phyloP scores from a whole-genome alignment of 495 filamentous ascomycete species.

The Aspergillus diversus region DNA sequence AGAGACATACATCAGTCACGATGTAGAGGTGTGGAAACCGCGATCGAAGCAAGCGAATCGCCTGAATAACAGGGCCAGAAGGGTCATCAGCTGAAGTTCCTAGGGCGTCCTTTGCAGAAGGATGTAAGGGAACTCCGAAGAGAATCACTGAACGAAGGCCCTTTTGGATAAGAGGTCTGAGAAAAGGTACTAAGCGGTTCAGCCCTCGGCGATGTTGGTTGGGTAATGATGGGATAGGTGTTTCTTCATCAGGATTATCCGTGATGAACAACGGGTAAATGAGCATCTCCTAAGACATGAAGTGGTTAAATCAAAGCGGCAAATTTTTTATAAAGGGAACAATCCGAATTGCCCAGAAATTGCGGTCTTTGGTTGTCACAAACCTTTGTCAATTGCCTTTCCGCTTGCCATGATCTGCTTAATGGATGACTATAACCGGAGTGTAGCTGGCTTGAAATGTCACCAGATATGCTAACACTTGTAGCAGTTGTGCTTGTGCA shows the following conservation, averaged over 20 bases:
- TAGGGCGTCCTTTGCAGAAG: conserved; percentile 82
- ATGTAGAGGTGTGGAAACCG: conserved; percentile 89
- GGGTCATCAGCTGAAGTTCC: conserved; percentile 95
- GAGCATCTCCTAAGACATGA: conserved; percentile 78
- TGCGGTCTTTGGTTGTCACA: conserved; percentile 15
- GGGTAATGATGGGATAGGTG: conserved; percentile 84
- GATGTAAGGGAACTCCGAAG: conserved; percentile 86
- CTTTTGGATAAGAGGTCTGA: conserved; percentile 82
- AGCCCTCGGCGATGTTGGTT: conserved; percentile 85
- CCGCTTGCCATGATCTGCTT: conserved; percentile 90
- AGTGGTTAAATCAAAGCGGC: neutral
- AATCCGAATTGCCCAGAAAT: too few species aligned
- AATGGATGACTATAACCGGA: conserved; percentile 93
- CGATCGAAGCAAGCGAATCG: conserved; percentile 78
- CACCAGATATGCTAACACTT: conserved; percentile 87
- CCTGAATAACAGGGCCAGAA: conserved; percentile 83
- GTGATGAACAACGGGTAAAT: conserved; percentile 97
- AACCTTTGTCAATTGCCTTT: conserved; percentile 96
- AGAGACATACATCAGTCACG: conserved; percentile 90
- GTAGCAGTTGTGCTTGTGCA: conserved; percentile 90
- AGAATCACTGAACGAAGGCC: conserved; percentile 91
- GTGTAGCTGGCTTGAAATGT: conserved; percentile 94
- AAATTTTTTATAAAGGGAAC: too few species aligned
- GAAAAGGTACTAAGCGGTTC: conserved; percentile 82
- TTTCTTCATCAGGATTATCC: conserved; percentile 90